A percentile compares a stretch with the other conserved stretches of the same genome.
phyloP scores from a whole-genome alignment of 2,329 filamentous ascomycete genomes.

The Domatiomyces catenatus region DNA sequence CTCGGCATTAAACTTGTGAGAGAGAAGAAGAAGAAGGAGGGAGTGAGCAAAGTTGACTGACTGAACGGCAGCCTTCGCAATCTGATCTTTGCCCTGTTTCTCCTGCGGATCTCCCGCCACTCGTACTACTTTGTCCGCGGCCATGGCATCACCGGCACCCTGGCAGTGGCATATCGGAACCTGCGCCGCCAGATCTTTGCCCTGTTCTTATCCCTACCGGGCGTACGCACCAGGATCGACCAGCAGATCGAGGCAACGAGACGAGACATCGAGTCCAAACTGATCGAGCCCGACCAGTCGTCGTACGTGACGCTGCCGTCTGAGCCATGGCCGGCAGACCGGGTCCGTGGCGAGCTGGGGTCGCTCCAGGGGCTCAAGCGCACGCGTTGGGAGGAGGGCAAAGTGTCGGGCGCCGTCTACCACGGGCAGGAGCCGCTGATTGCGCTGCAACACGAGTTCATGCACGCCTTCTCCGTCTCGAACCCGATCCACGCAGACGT shows the following conservation, averaged over 20 bases:
- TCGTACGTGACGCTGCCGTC: constrained; percentile 64
- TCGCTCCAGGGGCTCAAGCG: constrained; percentile 75
- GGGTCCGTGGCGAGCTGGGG: constrained; percentile 63
- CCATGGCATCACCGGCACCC: constrained; percentile 67
- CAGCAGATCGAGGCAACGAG: constrained; percentile 70
- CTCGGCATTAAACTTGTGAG: constrained; percentile 27
- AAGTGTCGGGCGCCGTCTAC: constrained; percentile 88
- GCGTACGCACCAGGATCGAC: constrained; percentile 72
- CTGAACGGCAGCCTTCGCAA: constrained; percentile 52
- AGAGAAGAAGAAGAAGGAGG: constrained; percentile 27
- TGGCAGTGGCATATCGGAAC: constrained; percentile 57
- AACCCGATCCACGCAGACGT: constrained; percentile 98
- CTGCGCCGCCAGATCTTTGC: constrained; percentile 63
- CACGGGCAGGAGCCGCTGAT: constrained; percentile 75
- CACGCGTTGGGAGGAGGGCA: constrained; percentile 91
- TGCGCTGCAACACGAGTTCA: constrained; percentile 79
- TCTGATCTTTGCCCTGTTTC: constrained; percentile 74
- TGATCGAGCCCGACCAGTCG: constrained; percentile 60
- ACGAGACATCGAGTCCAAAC: constrained; percentile 65
- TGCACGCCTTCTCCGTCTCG: constrained; percentile 81
- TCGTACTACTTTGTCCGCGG: constrained; percentile 73
- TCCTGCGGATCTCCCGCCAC: constrained; percentile 68
- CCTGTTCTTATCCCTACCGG: constrained; percentile 70
- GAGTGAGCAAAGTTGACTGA: background rate
- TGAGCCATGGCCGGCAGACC: constrained; percentile 67